These are phyloP conservation scores for Erucastrum elatum DNA, from an alignment of 345 rosid genomes.

Conservation along the genomic window DNA sequence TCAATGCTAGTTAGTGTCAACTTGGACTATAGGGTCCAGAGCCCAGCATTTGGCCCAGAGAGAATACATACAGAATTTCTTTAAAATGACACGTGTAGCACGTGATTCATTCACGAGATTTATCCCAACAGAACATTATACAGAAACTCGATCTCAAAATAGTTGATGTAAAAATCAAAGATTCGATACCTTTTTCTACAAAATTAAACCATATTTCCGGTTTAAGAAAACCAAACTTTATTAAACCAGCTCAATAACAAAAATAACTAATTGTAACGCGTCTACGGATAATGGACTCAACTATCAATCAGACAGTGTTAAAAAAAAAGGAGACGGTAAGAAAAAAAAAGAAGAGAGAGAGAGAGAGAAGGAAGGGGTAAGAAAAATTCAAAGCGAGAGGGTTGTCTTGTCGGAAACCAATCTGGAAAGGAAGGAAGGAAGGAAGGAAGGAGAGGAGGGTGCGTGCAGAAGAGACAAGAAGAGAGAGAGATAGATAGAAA, in stretches of 20 bases:
- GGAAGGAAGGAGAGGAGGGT: not conserved
- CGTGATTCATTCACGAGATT: too few relatives aligned
- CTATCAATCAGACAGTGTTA: not conserved
- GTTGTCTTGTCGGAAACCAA: not conserved
- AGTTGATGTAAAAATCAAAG: not conserved
- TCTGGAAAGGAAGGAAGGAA: not conserved
- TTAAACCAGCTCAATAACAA: not conserved
- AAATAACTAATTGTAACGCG: not conserved
- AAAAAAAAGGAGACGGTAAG: not conserved
- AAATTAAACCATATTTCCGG: not conserved
- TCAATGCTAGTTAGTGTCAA: not conserved
- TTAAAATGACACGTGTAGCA: too few relatives aligned
- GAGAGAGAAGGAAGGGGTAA: not conserved
- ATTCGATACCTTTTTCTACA: not conserved
- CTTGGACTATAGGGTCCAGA: not conserved
- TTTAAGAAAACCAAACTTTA: not conserved
- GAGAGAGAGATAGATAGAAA: not conserved
- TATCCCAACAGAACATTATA: too few relatives aligned
- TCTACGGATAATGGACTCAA: not conserved
- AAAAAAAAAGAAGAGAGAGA: not conserved
- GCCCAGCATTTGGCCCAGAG: not conserved
- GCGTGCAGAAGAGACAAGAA: not conserved
- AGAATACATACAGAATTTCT: too few relatives aligned
- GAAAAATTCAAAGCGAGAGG: not conserved
- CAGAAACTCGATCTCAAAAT: not conserved